phyloP scores from a whole-genome alignment of 345 rosid genomes.

The Ceriops decandra region DNA sequence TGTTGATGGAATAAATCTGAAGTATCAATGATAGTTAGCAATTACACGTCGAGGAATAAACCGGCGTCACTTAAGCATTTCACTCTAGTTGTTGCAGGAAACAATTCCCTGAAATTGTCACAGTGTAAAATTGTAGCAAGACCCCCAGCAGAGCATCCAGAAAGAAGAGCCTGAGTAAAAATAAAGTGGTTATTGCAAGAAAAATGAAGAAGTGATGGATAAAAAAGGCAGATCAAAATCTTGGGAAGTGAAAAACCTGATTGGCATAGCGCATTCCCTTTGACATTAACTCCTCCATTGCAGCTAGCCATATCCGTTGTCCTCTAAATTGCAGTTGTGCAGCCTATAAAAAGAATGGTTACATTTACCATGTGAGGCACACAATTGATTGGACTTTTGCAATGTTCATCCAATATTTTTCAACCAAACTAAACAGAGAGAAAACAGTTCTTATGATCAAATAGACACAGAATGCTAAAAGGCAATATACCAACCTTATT shows the following conservation, averaged over 20 bases:
- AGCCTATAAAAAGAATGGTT: constrained; percentile 42
- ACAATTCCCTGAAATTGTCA: constrained; percentile 73
- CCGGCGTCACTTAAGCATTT: constrained; percentile 99
- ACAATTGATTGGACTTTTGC: background rate
- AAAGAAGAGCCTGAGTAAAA: constrained; percentile 72
- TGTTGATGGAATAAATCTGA: too few relatives aligned
- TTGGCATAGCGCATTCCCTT: constrained; percentile 79
- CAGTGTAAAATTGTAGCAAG: constrained; percentile 86
- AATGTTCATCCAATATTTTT: background rate
- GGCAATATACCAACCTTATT: constrained; percentile 43
- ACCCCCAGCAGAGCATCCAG: constrained; percentile 98
- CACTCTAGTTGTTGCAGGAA: constrained; percentile 62
- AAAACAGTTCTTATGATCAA: background rate
- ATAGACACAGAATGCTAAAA: background rate
- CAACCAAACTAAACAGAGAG: background rate
- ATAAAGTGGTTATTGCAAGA: background rate
- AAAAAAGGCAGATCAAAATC: constrained; percentile 10
- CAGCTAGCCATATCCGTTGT: constrained; percentile 89
- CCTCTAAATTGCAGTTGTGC: constrained; percentile 86
- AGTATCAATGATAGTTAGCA: constrained; percentile 2
- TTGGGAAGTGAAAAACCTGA: constrained; percentile 44
- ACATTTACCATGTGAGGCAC: too few relatives aligned
- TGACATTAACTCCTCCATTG: constrained; percentile 70
- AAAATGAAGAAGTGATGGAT: constrained; percentile 1
- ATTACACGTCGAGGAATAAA: constrained; percentile 83